phyloP scores from a whole-genome alignment of 192 early-diverging fungal genomes.

The Dissophora ornata region DNA sequence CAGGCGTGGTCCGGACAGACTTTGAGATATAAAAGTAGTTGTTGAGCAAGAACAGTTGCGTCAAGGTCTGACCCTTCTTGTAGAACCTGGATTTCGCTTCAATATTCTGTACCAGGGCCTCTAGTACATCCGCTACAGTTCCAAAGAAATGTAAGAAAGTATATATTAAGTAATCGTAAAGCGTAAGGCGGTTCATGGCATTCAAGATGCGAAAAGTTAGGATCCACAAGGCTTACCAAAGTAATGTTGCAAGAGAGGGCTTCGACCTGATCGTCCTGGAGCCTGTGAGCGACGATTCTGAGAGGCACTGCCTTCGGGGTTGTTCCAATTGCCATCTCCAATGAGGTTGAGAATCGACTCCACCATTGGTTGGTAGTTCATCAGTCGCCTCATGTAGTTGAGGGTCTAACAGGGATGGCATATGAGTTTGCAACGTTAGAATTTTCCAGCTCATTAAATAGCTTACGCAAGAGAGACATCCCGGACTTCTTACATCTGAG shows the following conservation, averaged over 20 bases:
- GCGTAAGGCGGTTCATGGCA: too few relatives aligned
- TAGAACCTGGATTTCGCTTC: constrained; percentile 78
- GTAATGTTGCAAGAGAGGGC: constrained; percentile 43
- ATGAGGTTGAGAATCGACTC: constrained; percentile 64
- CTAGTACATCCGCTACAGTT: constrained; percentile 63
- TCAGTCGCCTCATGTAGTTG: constrained; percentile 71
- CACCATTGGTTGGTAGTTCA: constrained; percentile 64
- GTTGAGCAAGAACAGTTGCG: constrained; percentile 81
- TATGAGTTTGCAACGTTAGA: too few relatives aligned
- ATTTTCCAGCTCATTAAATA: too few relatives aligned
- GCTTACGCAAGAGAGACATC: too few relatives aligned
- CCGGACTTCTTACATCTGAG: constrained; percentile 72
- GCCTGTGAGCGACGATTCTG: constrained; percentile 45
- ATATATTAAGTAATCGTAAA: too few relatives aligned
- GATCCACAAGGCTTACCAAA: constrained; percentile 29
- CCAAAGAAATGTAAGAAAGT: not conserved
- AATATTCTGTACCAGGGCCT: constrained; percentile 67
- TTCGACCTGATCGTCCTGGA: constrained; percentile 25
- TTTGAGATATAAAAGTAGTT: constrained; percentile 83
- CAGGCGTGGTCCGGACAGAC: constrained; percentile 61
- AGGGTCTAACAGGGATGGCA: constrained; percentile 56
- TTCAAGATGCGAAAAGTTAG: too few relatives aligned
- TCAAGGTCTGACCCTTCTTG: constrained; percentile 72
- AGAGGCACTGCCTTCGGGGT: constrained; percentile 42
- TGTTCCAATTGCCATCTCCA: constrained; percentile 70